Evolutionary conservation across 2,329 filamentous ascomycete genomes (phyloP), one percentile per base, ranked within the genome.

Genomic region (Xylariaceae sp.): DNA sequence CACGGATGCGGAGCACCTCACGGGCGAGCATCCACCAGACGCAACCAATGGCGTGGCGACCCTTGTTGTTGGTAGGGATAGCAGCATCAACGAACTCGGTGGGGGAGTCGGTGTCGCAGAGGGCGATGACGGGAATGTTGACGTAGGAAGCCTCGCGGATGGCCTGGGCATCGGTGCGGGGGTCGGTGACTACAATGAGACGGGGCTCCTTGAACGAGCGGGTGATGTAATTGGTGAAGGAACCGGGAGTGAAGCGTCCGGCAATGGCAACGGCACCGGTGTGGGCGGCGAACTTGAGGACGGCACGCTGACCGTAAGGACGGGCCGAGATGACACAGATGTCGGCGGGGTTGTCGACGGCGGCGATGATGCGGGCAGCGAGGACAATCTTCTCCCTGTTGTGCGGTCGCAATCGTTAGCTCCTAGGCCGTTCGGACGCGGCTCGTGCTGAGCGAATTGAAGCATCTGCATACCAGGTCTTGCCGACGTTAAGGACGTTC

Each of bases 171-270:
- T 99, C 94, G 81, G 95, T 99, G 78, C 95, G 92, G 68, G 94
- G 94, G 77, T 99, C 94, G 79, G 94, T 99, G 71, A 99, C 94
- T 74, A 99, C 86, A 78, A 99, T 97, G 72, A 99, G 84, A 76
- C 95, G 95, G 72, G 94, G 94, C 83, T 99, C 94, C 87, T 96
- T 96, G 90, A 99, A 99, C 62, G 94, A 97, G 71, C 94, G 92
- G 77, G 95, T 99, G 87, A 99, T 99, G 88, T 99, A 99, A 86
- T 99, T 99, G 84, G 94, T 99, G 87, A 99, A 99, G 78, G 92
- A 96, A 89, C 94, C 94, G 74, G 94, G 94, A 72, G 94, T 99
- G 88, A 99, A 99, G 75, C 94, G 94, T 81, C 94, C 94, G 70
- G 94, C 95, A 71, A 99, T 99, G 75, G 94, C 89, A 70, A 90